Evolutionary conservation across 805 yeast species (phyloP), one percentile per base, ranked within the genome.

Genomic region (Phaffomyces opuntiae): DNA sequence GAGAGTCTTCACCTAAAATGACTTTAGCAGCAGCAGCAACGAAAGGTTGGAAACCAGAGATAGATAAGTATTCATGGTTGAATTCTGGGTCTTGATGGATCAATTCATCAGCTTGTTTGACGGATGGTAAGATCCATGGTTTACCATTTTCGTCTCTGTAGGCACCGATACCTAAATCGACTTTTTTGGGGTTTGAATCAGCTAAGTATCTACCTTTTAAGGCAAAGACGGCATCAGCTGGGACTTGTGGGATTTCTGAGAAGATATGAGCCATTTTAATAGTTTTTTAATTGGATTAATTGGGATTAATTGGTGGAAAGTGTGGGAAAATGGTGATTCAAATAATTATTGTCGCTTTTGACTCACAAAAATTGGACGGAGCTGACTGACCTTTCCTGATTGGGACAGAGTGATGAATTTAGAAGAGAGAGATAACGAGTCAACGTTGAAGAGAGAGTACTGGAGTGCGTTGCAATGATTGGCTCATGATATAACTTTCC

Each of bases 61-160:
- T 89, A n/a, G 87, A 80, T 51, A 88, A 72, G 66, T 89, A 89
- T 66, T 89, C 97, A 66, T 89, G 96, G 70, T 87, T 86, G 67
- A 76, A 82, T 39, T 62, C 69, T 12, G 80, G 76, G 39, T 80
- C 77, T 36, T 69, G 64, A 34, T 80, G 79, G 48, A 89, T 68
- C 56, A 76, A 64, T 44, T 68, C 63, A 66, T 88, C 96, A 39
- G 95, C 96, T 44, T 67, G 60, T 51, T 64, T 71, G 9, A 86
- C 91, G 24, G 86, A 77, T 24, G 86, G 86, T 41, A 81, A 67
- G 39, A 81, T 77, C 83, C 84, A 81, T 36, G 87, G 87, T 63
- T 79, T 78, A 42, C 87, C 87, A 50, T 65, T 56, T 56, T 79
- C 75, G 62, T 81, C 87, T 62, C 87, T 72, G 67, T 81, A 81